Conservation (phyloP, 129 eudicot species). For the Lactuca sativa region DNA sequence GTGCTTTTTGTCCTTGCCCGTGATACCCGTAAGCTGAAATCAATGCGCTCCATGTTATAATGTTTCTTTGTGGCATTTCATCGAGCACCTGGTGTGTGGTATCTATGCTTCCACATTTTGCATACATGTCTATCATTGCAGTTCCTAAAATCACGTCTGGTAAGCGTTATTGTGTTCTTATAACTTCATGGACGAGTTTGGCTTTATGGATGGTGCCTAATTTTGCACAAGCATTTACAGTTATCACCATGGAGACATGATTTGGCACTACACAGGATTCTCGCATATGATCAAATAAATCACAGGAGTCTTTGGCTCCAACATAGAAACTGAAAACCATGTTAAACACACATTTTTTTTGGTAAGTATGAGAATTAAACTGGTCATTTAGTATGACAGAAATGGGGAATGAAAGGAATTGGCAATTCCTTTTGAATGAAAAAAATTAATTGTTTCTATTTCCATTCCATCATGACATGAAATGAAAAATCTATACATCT, state of each 20-base stretch:
- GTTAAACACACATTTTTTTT: no score
- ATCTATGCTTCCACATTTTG: conserved; percentile 64
- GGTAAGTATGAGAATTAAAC: no score
- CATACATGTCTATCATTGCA: conserved; percentile 63
- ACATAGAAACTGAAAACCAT: no score
- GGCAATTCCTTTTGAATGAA: no score
- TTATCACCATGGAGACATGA: conserved; percentile 53
- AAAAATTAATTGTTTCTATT: no score
- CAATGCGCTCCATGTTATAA: conserved; percentile 69
- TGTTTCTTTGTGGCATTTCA: conserved; percentile 50
- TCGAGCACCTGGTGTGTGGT: conserved; percentile 54
- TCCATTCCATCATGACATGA: no score
- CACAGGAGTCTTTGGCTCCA: conserved; percentile 50
- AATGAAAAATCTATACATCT: no score
- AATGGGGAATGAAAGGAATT: no score
- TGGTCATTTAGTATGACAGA: no score
- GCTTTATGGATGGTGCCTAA: conserved; percentile 66
- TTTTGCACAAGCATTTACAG: conserved; percentile 60
- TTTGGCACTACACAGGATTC: conserved; percentile 47
- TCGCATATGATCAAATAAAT: conserved; percentile 59
- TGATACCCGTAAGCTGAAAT: conserved; percentile 70
- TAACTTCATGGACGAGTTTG: conserved; percentile 37
- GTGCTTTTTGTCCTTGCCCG: conserved; percentile 61
- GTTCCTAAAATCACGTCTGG: conserved; percentile 56
- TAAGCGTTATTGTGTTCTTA: conserved; percentile 23